These are phyloP conservation scores for Saccharum officinarum DNA, from an alignment of 176 grass and related monocot genomes.

Conservation along the genomic window DNA sequence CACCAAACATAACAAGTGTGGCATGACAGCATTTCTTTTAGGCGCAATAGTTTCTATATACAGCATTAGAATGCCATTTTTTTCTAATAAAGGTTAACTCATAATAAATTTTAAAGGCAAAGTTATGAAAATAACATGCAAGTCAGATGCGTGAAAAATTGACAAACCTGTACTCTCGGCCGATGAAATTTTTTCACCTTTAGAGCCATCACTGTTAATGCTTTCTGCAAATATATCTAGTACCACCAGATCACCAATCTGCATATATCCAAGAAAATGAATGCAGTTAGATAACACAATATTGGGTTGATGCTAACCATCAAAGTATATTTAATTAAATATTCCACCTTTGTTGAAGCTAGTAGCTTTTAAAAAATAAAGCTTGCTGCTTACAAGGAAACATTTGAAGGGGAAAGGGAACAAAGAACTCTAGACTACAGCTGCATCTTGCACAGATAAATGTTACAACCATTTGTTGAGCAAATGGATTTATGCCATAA, in stretches of 20 bases:
- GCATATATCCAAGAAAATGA: conserved; percentile 33
- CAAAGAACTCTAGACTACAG: neutral
- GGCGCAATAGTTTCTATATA: conserved; percentile 4
- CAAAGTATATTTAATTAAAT: conserved; percentile 23
- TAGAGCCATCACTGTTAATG: conserved; percentile 64
- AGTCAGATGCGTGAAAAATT: neutral
- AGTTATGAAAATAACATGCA: conserved; percentile 1
- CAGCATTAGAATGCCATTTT: neutral
- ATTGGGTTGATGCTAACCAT: neutral
- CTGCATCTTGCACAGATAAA: neutral
- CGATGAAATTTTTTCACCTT: conserved; percentile 83
- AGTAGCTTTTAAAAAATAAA: neutral
- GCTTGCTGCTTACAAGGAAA: neutral
- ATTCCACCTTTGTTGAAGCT: conserved; percentile 2
- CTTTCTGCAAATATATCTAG: conserved; percentile 92
- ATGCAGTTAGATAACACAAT: conserved; percentile 10
- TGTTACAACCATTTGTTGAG: neutral
- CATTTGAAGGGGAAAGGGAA: neutral
- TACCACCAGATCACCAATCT: conserved; percentile 81
- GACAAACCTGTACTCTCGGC: conserved; percentile 83
- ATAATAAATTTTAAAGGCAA: conserved; percentile 11
- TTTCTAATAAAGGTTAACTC: neutral
- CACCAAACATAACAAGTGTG: conserved; percentile 1
- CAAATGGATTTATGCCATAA: conserved; percentile 9
- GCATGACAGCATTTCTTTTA: neutral